Evolutionary conservation across 2,329 filamentous ascomycete species (phyloP), one percentile per base, ranked within the genome.

Genomic region (Fusarium sulawesiense): DNA sequence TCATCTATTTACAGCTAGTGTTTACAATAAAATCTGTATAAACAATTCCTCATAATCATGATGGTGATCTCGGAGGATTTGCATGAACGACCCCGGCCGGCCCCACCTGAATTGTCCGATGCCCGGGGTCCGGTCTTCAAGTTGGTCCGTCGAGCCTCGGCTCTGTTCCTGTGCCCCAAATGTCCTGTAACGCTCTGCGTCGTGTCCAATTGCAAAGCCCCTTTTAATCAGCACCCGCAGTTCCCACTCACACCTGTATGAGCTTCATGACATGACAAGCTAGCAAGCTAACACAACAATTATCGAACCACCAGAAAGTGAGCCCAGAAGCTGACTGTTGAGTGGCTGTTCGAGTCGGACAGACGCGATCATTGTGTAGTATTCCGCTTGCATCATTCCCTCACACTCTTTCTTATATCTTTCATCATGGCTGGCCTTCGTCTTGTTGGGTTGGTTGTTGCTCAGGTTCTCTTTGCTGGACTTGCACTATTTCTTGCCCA

Each of bases 401-500:
- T 53, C 10, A 29, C 11, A 11, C 41, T 21, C 25, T 42, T 20
- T 49, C 46, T 47, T 57, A 53, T 55, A 41, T 59, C 40, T 27
- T 29, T 27, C 51, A 62, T 54, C 71, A 75, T 76, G 73, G 55
- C 66, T 42, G 63, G 73, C 16, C 51, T 70, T 25, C 70, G 64
- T 34, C 48, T 73, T 32, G 54, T 71, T 56, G 27, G 78, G 45
- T 68, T 79, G 16, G 69, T 80, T 42, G 73, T 73, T 46, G 62
- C 76, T 16, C 73, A 76, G 59, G 72, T 73, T 56, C 70, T 80
- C 32, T 60, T 80, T 41, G 73, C 75, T 27, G 76, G 76, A 58
- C 41, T 78, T 30, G 60, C 69, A 13, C 32, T 71, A 34, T 76
- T 81, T 54, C 60, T 79, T 27, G 78, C 75, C 37, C 72, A 79